phyloP scores from a whole-genome alignment of 192 early-diverging fungal species.

The Umbelopsis isabellina region DNA sequence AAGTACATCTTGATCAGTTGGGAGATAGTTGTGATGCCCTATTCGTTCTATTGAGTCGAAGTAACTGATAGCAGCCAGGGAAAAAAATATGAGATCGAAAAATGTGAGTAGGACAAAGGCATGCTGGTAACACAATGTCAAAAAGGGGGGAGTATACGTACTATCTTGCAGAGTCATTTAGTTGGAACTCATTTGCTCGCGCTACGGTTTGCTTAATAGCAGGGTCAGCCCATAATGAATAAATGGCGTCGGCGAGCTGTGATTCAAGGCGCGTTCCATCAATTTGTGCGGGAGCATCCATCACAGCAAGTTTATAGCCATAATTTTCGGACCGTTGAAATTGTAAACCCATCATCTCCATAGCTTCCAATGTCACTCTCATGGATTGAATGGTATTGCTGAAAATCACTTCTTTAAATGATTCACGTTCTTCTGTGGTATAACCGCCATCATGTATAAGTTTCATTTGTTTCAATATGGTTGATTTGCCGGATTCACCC shows the following conservation, averaged over 20 bases:
- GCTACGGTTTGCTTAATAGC: slow-evolving; percentile 83
- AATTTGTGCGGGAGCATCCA: slow-evolving; percentile 81
- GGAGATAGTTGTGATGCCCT: slow-evolving; percentile 74
- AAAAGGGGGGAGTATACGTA: slow-evolving; percentile 1
- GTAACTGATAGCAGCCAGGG: slow-evolving; percentile 58
- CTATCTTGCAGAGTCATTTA: slow-evolving; percentile 87
- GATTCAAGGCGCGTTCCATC: slow-evolving; percentile 79
- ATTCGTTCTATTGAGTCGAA: slow-evolving; percentile 92
- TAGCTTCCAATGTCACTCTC: slow-evolving; percentile 93
- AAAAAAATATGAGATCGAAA: too few species aligned
- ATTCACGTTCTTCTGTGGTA: slow-evolving; percentile 83
- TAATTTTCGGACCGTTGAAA: slow-evolving; percentile 72
- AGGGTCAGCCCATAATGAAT: slow-evolving; percentile 81
- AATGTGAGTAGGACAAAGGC: too few species aligned
- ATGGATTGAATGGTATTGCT: slow-evolving; percentile 95
- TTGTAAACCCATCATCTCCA: slow-evolving; percentile 82
- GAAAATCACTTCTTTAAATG: slow-evolving; percentile 95
- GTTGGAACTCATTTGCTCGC: slow-evolving; percentile 89
- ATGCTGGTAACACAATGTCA: too few species aligned
- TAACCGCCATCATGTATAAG: slow-evolving; percentile 96
- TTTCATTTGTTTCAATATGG: slow-evolving; percentile 99
- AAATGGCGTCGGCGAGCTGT: slow-evolving; percentile 79
- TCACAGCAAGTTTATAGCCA: slow-evolving; percentile 67
- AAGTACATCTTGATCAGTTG: slow-evolving; percentile 94
- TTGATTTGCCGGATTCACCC: slow-evolving; percentile 96